Conservation (phyloP, 192 early-diverging fungal genomes). For the Martensiomyces pterosporus region DNA sequence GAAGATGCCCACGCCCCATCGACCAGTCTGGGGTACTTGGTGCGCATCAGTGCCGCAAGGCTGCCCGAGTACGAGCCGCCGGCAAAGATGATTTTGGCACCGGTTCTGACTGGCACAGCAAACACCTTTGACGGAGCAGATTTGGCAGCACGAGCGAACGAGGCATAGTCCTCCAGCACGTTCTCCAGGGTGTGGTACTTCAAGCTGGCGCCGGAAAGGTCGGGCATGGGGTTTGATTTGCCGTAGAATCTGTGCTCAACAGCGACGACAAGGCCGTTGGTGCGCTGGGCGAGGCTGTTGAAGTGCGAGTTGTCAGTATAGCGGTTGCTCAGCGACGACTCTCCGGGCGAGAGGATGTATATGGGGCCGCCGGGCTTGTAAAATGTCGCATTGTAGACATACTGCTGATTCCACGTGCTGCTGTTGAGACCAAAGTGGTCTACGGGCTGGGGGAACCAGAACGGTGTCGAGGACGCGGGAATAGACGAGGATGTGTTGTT, state of each 20-base stretch:
- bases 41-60: conserved; percentile 68
- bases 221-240: conserved; percentile 47
- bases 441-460: background rate
- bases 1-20: conserved; percentile 66
- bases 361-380: background rate
- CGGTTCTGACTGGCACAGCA: conserved; percentile 12
- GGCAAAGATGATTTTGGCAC: conserved; percentile 40
- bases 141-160: conserved; percentile 24
- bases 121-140: conserved; percentile 9
- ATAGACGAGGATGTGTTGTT: too few relatives aligned
- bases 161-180: conserved; percentile 29
- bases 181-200: conserved; percentile 32
- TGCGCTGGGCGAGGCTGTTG: conserved; percentile 47
- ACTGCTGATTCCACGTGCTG: background rate
- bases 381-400: background rate
- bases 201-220: conserved; percentile 34
- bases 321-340: background rate
- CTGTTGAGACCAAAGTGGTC: background rate
- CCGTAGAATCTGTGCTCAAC: conserved; percentile 65
- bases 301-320: conserved; percentile 18
- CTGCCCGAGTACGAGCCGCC: conserved; percentile 72
- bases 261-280: conserved; percentile 53
- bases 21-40: conserved; percentile 57
- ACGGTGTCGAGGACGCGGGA: background rate
- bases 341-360: background rate